Percentiles rank a stretch among this genome's conserved stretches.
phyloP scores from a whole-genome alignment of 371 early-diverging fungal genomes.

The Syncephalastrum monosporum region DNA sequence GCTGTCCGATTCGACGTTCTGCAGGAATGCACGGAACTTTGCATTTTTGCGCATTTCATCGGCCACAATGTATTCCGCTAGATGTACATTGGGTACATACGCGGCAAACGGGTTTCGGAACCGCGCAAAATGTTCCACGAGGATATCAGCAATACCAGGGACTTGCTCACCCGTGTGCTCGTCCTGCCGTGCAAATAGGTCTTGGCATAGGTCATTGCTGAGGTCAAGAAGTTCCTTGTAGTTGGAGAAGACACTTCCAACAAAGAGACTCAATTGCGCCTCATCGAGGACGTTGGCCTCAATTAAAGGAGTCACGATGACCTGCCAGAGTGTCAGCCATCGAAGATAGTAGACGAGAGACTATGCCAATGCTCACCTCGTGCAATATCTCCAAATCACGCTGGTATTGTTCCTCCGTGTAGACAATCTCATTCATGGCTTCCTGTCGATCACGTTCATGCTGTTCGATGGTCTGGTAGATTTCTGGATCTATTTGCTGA shows the following conservation, averaged over 20 bases:
- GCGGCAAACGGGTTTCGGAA: constrained; percentile 70
- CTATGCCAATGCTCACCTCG: background rate
- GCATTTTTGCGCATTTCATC: constrained; percentile 50
- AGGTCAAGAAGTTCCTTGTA: constrained; percentile 63
- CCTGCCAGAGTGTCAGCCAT: background rate
- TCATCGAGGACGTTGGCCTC: constrained; percentile 36
- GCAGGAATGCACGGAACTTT: constrained; percentile 41
- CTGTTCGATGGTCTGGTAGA: constrained; percentile 64
- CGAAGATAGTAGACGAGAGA: background rate
- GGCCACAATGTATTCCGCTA: constrained; percentile 66
- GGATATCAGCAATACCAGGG: constrained; percentile 78
- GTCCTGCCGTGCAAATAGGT: constrained; percentile 55
- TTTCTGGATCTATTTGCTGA: constrained; percentile 58
- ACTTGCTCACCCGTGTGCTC: constrained; percentile 59
- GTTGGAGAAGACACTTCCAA: constrained; percentile 78
- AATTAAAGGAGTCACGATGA: constrained; percentile 13
- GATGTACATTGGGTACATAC: constrained; percentile 80
- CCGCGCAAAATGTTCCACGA: constrained; percentile 60
- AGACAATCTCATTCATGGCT: constrained; percentile 83
- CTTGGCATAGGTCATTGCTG: constrained; percentile 63
- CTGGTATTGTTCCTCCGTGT: constrained; percentile 82
- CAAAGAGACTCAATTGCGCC: constrained; percentile 57
- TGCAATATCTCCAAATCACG: constrained; percentile 52
- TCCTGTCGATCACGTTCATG: constrained; percentile 85
- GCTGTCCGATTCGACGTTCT: background rate